Base-by-base conservation (phyloP, 2,329 filamentous ascomycete species). In the Exophiala alcalophila region DNA sequence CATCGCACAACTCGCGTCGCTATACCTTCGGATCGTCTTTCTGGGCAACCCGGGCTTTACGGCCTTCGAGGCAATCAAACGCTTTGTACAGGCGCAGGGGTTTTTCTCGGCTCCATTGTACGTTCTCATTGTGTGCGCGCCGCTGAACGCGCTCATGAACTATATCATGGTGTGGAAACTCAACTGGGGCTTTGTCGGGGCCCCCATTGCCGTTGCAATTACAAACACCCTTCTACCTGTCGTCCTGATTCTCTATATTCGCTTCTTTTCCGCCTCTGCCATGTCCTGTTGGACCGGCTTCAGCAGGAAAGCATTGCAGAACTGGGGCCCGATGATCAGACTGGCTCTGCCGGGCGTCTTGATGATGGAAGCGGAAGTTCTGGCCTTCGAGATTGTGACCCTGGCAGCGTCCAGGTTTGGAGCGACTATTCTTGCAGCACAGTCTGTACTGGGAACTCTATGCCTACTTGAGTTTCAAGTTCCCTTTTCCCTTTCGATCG, bases 351-450 rank as follows among this genome's bases (percentile, higher is more conserved):
- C 87, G 0, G 86, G 87, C 2, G 80, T 92, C 63, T 68, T 90
- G 53, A 92, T 92, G 85, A 81, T 92, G 1, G 78, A 88, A 59
- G 85, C 86, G 4, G 87, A 92, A 60, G 91, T 84, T 69, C 73
- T 91, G n/a, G 86, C 86, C 4, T 92, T 94, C 63, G 87, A 94
- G 60, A 80, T 90, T 35, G 70, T 91, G 44, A 90, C 85, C 0
- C 70, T 92, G 7, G 77, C 79, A n/a, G 75, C 83, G 0, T 83
- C 80, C 44, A 83, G 81, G 54, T 78, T 92, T 38, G 82, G 81
- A 4, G 75, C 83, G 2, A 78, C 78, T 20, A 78, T 83, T 54
- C 73, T 94, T 2, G 87, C 87, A 0, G 86, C 87, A 1, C 86
- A 94, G 64, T 86, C 81, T 39, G 80, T 92, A 7, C 67, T 94